phyloP scores from a whole-genome alignment of 2,329 filamentous ascomycete genomes.

The Fusarium subglutinans region DNA sequence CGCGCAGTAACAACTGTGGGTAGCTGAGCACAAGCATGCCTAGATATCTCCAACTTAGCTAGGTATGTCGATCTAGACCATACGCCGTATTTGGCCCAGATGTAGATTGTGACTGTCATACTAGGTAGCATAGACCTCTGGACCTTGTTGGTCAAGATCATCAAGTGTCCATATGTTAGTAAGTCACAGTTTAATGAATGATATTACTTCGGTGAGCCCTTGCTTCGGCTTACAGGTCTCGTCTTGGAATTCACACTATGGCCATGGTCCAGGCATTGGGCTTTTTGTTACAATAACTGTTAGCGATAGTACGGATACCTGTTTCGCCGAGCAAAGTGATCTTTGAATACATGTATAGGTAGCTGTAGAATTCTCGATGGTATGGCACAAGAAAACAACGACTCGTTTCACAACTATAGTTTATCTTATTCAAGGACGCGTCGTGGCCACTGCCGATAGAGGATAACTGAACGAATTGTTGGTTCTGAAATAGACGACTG shows the following conservation, averaged over 20 bases:
- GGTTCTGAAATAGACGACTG: neutral
- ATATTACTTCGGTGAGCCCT: neutral
- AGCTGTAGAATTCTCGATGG: neutral
- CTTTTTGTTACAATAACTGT: slow-evolving; percentile 9
- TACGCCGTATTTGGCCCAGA: neutral
- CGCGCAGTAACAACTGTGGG: neutral
- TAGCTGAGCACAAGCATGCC: neutral
- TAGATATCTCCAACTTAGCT: neutral
- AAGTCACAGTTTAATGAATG: neutral
- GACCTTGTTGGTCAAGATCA: neutral
- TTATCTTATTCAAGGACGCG: neutral
- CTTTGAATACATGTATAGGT: neutral
- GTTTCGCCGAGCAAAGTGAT: neutral
- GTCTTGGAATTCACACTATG: neutral
- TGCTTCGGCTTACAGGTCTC: neutral
- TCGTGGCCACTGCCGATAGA: neutral
- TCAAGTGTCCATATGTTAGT: neutral
- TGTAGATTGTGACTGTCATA: neutral
- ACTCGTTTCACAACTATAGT: neutral
- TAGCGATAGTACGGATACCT: neutral
- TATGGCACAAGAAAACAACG: neutral
- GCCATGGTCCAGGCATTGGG: slow-evolving; percentile 3
- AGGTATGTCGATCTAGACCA: neutral
- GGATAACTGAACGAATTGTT: neutral
- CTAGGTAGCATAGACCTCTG: neutral